Evolutionary conservation across 106 monocot genomes (phyloP).

Genomic region (Dioscorea zingiberensis): DNA sequence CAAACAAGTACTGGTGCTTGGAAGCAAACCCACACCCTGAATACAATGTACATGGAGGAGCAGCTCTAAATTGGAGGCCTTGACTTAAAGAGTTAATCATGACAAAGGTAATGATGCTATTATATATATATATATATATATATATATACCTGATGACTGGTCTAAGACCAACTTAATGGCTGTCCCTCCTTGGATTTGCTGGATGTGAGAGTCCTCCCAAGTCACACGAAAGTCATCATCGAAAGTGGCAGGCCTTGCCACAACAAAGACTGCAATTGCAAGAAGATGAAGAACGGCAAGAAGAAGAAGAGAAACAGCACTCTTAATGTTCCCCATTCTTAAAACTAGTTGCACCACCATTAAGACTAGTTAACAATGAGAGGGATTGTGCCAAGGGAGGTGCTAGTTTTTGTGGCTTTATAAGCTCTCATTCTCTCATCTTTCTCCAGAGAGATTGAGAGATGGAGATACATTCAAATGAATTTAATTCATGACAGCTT

Average conservation of each 20-base stretch:
- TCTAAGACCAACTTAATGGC: conserved; percentile 30
- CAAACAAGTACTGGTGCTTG: conserved; percentile 25
- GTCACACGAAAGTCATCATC: conserved; percentile 20
- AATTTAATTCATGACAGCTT: conserved; percentile 4
- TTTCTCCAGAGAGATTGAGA: too few relatives aligned
- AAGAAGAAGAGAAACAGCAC: neutral
- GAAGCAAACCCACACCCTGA: conserved; percentile 42
- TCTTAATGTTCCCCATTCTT: neutral
- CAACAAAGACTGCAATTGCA: neutral
- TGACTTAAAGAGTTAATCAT: too few relatives aligned
- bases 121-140: too few relatives aligned
- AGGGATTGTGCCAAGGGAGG: neutral
- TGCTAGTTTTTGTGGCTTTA: neutral
- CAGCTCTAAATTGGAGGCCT: too few relatives aligned
- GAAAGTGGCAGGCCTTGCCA: conserved; percentile 24
- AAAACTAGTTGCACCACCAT: too few relatives aligned
- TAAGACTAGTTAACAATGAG: too few relatives aligned
- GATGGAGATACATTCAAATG: conserved; percentile 10
- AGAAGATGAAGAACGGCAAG: neutral
- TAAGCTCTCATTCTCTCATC: neutral
- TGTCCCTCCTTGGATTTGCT: conserved; percentile 12
- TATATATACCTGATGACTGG: conserved; percentile 23
- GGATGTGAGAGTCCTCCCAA: conserved; percentile 31
- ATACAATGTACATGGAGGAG: too few relatives aligned
- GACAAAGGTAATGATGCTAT: too few relatives aligned